phyloP scores from a whole-genome alignment of 768 basidiomycete species.

The Boletus subcaerulescens region DNA sequence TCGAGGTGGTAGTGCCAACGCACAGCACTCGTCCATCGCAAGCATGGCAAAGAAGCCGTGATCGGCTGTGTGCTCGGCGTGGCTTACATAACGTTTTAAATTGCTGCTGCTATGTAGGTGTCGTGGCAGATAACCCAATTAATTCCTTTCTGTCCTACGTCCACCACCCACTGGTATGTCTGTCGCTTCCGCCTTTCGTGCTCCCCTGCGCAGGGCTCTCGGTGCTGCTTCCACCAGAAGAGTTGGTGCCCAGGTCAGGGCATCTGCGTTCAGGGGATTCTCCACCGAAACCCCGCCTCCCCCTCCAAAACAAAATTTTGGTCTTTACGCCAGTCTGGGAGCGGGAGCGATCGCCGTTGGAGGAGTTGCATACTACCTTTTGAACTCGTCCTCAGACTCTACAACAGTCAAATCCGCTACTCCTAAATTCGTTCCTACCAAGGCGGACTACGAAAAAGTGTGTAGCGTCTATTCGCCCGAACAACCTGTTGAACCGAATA shows the following conservation, averaged over 20 bases:
- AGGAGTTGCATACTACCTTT: slow-evolving; percentile 64
- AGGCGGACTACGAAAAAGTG: slow-evolving; percentile 90
- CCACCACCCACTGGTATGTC: slow-evolving; percentile 45
- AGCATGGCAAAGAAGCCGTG: neutral
- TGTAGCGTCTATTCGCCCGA: neutral
- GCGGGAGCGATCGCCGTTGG: slow-evolving; percentile 59
- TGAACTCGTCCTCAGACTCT: slow-evolving; percentile 43
- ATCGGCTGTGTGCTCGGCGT: too few species aligned
- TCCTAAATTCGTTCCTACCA: slow-evolving; percentile 69
- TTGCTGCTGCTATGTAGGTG: neutral
- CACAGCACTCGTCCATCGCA: slow-evolving; percentile 15
- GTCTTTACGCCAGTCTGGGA: slow-evolving; percentile 59
- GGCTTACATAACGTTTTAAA: slow-evolving; percentile 16
- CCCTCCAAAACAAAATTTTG: slow-evolving; percentile 51
- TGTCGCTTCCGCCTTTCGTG: slow-evolving; percentile 46
- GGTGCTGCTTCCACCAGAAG: slow-evolving; percentile 27
- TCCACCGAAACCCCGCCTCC: slow-evolving; percentile 50
- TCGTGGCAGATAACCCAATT: slow-evolving; percentile 12
- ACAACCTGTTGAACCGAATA: neutral
- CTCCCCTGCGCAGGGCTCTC: slow-evolving; percentile 46
- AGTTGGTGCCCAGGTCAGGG: slow-evolving; percentile 34
- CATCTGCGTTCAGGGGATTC: slow-evolving; percentile 51
- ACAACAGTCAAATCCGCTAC: slow-evolving; percentile 58
- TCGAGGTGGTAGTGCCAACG: neutral
- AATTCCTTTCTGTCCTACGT: neutral